These are phyloP conservation scores for Silene noctiflora DNA, from an alignment of 179 eudicot genomes.

Conservation along the genomic window DNA sequence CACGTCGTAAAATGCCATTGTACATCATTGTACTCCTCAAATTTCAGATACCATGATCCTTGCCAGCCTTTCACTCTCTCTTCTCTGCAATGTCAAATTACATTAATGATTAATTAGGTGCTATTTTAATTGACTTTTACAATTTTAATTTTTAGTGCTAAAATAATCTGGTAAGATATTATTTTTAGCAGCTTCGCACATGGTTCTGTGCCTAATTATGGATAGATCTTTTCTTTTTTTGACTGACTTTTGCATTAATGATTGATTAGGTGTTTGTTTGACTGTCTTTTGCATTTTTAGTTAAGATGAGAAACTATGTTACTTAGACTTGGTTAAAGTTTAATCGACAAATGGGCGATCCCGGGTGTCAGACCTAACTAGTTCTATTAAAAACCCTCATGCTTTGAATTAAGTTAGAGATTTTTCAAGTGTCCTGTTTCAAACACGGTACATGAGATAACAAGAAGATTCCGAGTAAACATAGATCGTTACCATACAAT, in stretches of 20 bases:
- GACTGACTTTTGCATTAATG: neutral
- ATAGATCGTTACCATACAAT: neutral
- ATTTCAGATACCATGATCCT: too few relatives aligned
- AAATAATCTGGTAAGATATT: neutral
- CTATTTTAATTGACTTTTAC: neutral
- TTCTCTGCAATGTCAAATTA: neutral
- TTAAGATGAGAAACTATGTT: neutral
- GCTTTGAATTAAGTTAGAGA: neutral
- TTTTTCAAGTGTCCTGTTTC: neutral
- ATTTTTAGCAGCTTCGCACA: slow-evolving; percentile 6
- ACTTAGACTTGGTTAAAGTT: neutral
- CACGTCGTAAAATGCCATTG: too few relatives aligned
- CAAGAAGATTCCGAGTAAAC: too few relatives aligned
- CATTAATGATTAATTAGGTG: neutral
- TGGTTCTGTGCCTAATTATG: slow-evolving; percentile 5
- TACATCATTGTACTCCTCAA: too few relatives aligned
- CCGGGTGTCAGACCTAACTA: neutral
- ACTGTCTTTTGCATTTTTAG: neutral
- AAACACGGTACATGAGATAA: too few relatives aligned
- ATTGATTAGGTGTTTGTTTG: neutral
- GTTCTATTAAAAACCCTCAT: neutral
- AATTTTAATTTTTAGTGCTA: neutral
- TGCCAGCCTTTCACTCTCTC: too few relatives aligned
- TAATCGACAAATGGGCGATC: neutral
- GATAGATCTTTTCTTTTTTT: neutral